Evolutionary conservation across 2,329 filamentous ascomycete genomes (phyloP).

Genomic region (Cytospora leucostoma): DNA sequence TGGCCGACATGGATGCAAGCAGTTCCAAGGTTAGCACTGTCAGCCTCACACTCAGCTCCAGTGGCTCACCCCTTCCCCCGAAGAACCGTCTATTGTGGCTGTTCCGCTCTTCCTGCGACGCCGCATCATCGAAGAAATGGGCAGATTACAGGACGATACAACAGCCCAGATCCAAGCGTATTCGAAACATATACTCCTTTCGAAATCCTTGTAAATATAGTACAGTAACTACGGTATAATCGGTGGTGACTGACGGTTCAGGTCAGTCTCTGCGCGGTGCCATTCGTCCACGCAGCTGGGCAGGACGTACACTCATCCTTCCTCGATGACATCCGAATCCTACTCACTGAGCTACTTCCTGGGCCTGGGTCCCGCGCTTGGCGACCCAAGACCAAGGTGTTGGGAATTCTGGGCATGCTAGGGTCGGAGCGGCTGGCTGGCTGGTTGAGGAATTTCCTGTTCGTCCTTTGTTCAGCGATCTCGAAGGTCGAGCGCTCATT

Average conservation of each 20-base stretch:
- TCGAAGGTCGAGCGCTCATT: not conserved
- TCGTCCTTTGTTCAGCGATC: not conserved
- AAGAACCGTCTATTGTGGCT: too few relatives aligned
- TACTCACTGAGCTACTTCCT: not conserved
- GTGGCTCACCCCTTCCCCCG: too few relatives aligned
- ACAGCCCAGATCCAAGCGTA: too few relatives aligned
- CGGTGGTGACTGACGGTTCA: not conserved
- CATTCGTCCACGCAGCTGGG: not conserved
- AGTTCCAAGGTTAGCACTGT: not conserved
- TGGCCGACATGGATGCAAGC: slow-evolving; percentile 24
- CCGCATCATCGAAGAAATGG: too few relatives aligned
- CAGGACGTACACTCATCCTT: too few relatives aligned
- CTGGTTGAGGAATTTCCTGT: not conserved
- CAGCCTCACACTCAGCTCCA: too few relatives aligned
- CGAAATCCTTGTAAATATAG: too few relatives aligned
- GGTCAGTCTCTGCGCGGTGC: not conserved
- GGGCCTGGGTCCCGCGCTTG: not conserved
- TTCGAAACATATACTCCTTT: too few relatives aligned
- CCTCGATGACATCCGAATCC: not conserved
- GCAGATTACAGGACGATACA: too few relatives aligned
- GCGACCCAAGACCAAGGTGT: not conserved
- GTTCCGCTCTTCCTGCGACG: too few relatives aligned
- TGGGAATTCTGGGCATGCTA: not conserved
- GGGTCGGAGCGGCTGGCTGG: not conserved
- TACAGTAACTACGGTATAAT: too few relatives aligned